Base-by-base conservation (phyloP, 192 early-diverging fungal genomes). In the Cladochytrium replicatum region DNA sequence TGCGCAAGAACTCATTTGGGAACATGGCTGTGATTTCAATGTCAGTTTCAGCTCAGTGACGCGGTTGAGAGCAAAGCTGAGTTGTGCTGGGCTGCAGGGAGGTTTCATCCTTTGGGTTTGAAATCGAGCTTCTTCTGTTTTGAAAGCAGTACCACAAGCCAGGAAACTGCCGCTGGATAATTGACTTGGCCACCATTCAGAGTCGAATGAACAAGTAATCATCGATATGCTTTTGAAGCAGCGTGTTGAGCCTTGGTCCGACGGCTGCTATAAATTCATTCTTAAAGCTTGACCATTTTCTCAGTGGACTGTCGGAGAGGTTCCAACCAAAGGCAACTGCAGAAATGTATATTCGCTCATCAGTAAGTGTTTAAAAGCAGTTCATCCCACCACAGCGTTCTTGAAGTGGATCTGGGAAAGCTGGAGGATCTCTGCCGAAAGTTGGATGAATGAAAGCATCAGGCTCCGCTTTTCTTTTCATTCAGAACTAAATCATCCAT, bases 101-200 rank as follows among this genome's bases (percentile, higher is more conserved):
- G n/a, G n/a, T n/a, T 34, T 91, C 93, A 49, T 97, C 93, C 51
- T 84, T 88, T 17, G 91, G n/a, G 88, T 30, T 78, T 77, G 55
- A 88, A 99, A 52, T 99, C 95, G n/a, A 71, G 66, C 43, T 85
- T 85, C 55, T 87, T 89, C 60, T 96, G 95, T 55, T 75, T 77
- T 19, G 63, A 49, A 21, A 99, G 69, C 4, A 86, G 58, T 2
- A 69, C 58, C 29, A 63, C 63, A 26, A 97, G 62, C 81, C 84
- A 88, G 29, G 77, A 69, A 32, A 81, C 64, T 28, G 85, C 80
- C 29, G 72, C 88, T 66, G 53, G 43, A n/a, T n/a, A n/a, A n/a
- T n/a, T n/a, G n/a, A n/a, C n/a, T n/a, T n/a, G n/a, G n/a, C n/a
- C n/a, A n/a, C n/a, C n/a, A 54, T n/a, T 6, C n/a, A 3, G 29